Evolutionary conservation across 1,284 basidiomycete species (phyloP), one percentile per base, ranked within the genome.

Genomic region (Fomitopsis palustris): DNA sequence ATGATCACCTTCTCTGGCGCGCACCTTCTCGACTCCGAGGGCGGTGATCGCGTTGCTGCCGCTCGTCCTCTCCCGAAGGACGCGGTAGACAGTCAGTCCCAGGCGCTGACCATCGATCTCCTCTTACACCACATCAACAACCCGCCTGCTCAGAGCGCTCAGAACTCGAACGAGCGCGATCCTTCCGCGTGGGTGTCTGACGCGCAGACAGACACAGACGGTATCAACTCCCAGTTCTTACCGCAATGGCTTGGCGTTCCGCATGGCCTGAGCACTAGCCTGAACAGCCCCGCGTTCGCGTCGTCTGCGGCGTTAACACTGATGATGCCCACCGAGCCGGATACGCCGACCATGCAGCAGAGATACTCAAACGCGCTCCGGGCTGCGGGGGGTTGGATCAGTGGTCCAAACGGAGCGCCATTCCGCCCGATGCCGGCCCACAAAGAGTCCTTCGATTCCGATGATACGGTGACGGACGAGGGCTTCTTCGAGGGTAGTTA

Each of bases 1-100:
- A 77, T 84, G 66, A 76, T 84, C 61, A 79, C 80, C 25, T 85
- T 85, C 70, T 81, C 82, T 2, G 78, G 79, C 21, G 76, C 79
- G 31, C 70, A 74, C 47, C 75, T 84, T 10, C 70, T 82, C 54
- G 75, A 81, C 35, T 62, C 68, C 23, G 68, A 73, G 33, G 56
- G 59, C 53, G 66, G 69, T 33, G 64, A 66, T 35, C 16, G 59
- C 61, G 9, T 63, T 70, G 6, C 67, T 66, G 19, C 14, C 35
- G 16, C 35, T 70, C 74, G 60, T 57, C 60, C 60, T 23, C 53
- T 54, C 55, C 56, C 59, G 21, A 43, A 56, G 61, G 58, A 68
- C 55, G 60, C 64, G 39, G 41, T 62, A 41, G 77, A 79, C 42
- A 69, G 65, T 25, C 68, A 70, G 52, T 78, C 76, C 7, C 78